These are phyloP conservation scores for Purshia tridentata DNA, from an alignment of 306 rosid genomes.

Conservation along the genomic window DNA sequence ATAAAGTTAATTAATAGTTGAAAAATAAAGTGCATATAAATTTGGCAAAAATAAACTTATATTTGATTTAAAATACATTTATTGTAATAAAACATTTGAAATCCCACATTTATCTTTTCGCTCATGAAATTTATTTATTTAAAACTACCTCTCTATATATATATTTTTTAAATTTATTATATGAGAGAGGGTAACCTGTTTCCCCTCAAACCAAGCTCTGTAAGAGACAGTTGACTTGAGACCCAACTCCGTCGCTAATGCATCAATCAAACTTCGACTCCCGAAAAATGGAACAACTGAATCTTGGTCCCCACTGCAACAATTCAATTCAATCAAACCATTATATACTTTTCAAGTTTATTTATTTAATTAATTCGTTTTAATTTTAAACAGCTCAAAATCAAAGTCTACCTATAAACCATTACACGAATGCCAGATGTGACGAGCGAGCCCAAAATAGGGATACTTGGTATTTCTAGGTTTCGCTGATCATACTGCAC, in stretches of 20 bases:
- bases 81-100: too few species aligned
- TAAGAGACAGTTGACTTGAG: constrained; percentile 32
- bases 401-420: background rate
- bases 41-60: too few species aligned
- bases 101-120: too few species aligned
- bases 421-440: constrained; percentile 1
- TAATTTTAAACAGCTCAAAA: background rate
- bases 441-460: background rate
- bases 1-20: background rate
- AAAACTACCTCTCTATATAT: background rate
- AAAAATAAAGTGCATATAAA: background rate
- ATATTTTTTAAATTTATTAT: background rate
- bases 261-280: constrained; percentile 37
- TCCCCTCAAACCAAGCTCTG: constrained; percentile 34
- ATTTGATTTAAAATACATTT: background rate
- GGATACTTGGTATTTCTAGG: background rate
- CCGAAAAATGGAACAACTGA: constrained; percentile 46
- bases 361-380: too few species aligned
- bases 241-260: constrained; percentile 33
- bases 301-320: constrained; percentile 45
- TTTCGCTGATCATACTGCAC: background rate
- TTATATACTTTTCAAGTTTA: too few species aligned
- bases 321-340: background rate
- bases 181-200: constrained; percentile 24
- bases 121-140: background rate